Base-by-base conservation (phyloP, 2,329 filamentous ascomycete species). In the Cladosporium austrohemisphaericum region DNA sequence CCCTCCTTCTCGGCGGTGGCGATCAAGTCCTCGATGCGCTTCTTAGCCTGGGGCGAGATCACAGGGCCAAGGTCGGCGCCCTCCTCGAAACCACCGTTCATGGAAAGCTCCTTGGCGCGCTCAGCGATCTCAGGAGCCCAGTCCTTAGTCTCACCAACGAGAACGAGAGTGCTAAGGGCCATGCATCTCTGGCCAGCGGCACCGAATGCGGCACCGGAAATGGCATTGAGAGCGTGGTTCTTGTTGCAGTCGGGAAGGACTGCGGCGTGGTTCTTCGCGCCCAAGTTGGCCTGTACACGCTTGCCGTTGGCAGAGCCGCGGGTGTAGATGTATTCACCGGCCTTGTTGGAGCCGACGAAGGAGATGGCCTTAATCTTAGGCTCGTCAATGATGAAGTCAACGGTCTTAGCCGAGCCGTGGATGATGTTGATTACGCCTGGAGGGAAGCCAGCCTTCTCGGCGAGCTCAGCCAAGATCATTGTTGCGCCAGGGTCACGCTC, bases 241-340 rank as follows among this genome's bases (percentile, higher is more conserved):
- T 90, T 92, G 76, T 93, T 91, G 75, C 84, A 86, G 74, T 93
- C 88, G 14, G 88, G 88, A 53, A 92, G 79, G 23, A 93, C 83
- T 46, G 86, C 85, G 22, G 87, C 87, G 68, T 93, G 88, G 76
- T 93, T 93, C 79, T 93, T 93, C 58, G 88, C 88, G 32, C 88
- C 88, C 54, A 93, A 73, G 71, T 93, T 93, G 67, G 88, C 88
- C 73, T 93, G 88, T 25, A 91, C 86, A 62, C 88, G 85, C 79
- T 93, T 93, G 64, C 88, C 88, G 62, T 92, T 89, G 63, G 86
- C 87, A 1, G 86, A 89, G 25, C 82, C 88, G 50, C 86, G 81
- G 49, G 75, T 71, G 71, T 83, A 93, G 68, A 93, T 93, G 74
- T 93, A 93, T 72, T 92, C 86, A 63, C 88, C 88, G 6, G 88